Evolutionary conservation across 2,329 filamentous ascomycete genomes (phyloP).

Genomic region (Pyrenophora graminea): DNA sequence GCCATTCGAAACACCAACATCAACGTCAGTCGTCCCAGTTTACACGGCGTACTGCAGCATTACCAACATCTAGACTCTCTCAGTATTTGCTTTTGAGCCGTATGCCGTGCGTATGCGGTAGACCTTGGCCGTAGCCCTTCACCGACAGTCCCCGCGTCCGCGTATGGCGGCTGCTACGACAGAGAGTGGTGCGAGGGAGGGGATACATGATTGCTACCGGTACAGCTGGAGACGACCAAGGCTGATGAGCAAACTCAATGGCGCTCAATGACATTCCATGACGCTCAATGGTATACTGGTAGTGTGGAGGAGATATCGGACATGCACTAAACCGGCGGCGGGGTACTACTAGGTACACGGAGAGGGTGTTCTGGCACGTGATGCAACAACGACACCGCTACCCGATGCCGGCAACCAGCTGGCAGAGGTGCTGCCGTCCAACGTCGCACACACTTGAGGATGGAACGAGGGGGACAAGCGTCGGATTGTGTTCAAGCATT

Average conservation of each 20-base stretch:
- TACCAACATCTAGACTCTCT: too few relatives aligned
- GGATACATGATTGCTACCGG: background rate
- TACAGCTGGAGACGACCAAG: too few relatives aligned
- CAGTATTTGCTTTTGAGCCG: conserved; percentile 3
- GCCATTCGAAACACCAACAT: conserved; percentile 20
- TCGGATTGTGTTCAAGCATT: too few relatives aligned
- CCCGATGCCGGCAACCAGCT: conserved; percentile 10
- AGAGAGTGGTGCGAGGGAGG: background rate
- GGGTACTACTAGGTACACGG: background rate
- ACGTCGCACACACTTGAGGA: conserved; percentile 5
- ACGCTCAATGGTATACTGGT: too few relatives aligned
- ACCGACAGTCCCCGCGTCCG: background rate
- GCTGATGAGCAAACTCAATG: too few relatives aligned
- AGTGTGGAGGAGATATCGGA: background rate
- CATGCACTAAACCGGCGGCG: background rate
- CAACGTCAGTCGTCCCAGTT: conserved; percentile 17
- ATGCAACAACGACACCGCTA: conserved; percentile 5
- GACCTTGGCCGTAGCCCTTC: background rate
- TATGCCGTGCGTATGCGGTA: background rate
- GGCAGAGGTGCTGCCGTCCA: background rate
- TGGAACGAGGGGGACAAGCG: background rate
- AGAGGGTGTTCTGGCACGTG: background rate
- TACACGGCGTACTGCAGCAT: conserved; percentile 4
- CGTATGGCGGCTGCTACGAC: conserved; percentile 2
- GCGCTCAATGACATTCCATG: too few relatives aligned